phyloP scores from a whole-genome alignment of 257 asterid species.

The Anisodus acutangulus region DNA sequence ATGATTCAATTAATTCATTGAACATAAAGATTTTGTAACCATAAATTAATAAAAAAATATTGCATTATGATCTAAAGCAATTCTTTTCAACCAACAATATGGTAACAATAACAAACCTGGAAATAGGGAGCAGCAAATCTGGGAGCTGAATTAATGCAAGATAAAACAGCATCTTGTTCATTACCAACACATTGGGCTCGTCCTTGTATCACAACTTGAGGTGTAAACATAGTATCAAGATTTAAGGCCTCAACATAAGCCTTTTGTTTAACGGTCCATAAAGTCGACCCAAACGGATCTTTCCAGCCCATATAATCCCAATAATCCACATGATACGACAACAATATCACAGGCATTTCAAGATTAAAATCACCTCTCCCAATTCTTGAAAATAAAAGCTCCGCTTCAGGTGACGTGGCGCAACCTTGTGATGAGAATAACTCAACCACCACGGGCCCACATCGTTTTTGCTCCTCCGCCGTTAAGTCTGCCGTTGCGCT shows the following conservation, averaged over 20 bases:
- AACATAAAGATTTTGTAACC: background rate
- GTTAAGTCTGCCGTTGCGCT: conserved; percentile 57
- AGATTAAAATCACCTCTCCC: conserved; percentile 86
- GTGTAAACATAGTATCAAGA: conserved; percentile 78
- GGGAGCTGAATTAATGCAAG: conserved; percentile 60
- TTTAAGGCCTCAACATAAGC: conserved; percentile 71
- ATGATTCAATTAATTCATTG: background rate
- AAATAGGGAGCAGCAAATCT: conserved; percentile 67
- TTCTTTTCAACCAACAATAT: background rate
- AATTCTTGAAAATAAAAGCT: conserved; percentile 73
- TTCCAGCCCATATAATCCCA: conserved; percentile 98
- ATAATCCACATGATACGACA: conserved; percentile 83
- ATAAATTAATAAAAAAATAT: background rate
- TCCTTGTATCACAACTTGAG: conserved; percentile 83
- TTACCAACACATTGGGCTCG: conserved; percentile 62
- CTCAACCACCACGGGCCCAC: conserved; percentile 79
- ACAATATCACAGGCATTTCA: conserved; percentile 63
- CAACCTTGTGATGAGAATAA: conserved; percentile 95
- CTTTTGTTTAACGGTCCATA: conserved; percentile 92
- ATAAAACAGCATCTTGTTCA: conserved; percentile 56
- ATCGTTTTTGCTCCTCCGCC: conserved; percentile 63
- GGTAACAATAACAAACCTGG: conserved; percentile 52
- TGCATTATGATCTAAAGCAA: background rate
- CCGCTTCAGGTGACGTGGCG: conserved; percentile 88
- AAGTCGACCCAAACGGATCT: conserved; percentile 79